Evolutionary conservation across 1,139 yeast species (phyloP), one percentile per base, ranked within the genome.

Genomic region (Meyerozyma elateridarum): DNA sequence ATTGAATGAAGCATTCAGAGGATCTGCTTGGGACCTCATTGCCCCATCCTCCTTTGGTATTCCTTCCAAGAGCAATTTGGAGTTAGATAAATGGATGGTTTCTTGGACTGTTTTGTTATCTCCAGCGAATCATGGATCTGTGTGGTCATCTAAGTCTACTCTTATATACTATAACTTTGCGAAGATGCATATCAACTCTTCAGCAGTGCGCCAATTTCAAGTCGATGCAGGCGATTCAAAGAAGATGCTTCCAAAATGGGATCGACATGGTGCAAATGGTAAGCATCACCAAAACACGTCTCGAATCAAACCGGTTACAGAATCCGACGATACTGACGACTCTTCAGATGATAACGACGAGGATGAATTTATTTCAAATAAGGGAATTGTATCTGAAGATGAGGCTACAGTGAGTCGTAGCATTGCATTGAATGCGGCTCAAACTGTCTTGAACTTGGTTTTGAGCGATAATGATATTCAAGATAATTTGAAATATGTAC

Each of bases 21-120:
- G 80, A 2, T 65, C 73, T 36, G 83, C 81, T 0, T 77, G 82
- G 83, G 79, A 72, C 30, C 52, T 79, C 18, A 50, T 80, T 28
- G 62, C 73, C 0, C 87, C 87, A 0, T 59, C 78, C 1, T 59
- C 75, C 0, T 73, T 79, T 46, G 88, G 87, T 0, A 65, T 80
- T 6, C 87, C 87, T 0, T 79, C 83, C 40, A 75, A 73, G 42
- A 70, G 79, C 13, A 80, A 80, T 51, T 57, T 80, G 39, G 85
- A 79, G 37, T 56, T 80, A 28, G 87, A 80, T 45, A 78, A 74
- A 50, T 80, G 88, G 88, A 80, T 80, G 87, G 85, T 80, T 6
- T 79, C 82, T 9, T 80, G 88, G 88, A 78, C 88, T 0, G 85
- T 81, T 7, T 53, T 79, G 20, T 55, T 80, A 12, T 75, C 84